phyloP scores from a whole-genome alignment of 306 rosid genomes.

The Cyclanthera cordifolia region DNA sequence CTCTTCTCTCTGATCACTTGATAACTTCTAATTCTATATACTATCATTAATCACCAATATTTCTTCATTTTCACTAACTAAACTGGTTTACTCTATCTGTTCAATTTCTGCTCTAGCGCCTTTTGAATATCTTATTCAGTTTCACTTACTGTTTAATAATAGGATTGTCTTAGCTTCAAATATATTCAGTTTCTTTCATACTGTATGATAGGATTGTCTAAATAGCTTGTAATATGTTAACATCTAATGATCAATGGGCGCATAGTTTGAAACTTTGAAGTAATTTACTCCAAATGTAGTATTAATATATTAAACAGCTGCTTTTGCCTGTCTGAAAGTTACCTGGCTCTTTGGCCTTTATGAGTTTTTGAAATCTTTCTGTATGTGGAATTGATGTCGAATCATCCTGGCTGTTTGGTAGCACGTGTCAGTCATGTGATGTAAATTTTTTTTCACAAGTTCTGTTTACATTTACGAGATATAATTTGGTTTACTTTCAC shows the following conservation, averaged over 20 bases:
- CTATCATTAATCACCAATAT: too few relatives aligned
- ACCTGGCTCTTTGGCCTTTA: neutral
- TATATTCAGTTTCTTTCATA: neutral
- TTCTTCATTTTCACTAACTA: too few relatives aligned
- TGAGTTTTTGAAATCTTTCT: neutral
- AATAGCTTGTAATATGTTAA: too few relatives aligned
- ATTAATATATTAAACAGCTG: neutral
- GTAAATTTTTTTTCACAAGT: neutral
- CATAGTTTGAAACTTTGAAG: too few relatives aligned
- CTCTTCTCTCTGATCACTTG: too few relatives aligned
- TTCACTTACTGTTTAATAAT: neutral
- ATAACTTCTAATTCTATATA: too few relatives aligned
- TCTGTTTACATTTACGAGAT: neutral
- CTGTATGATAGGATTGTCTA: too few relatives aligned
- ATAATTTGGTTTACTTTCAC: too few relatives aligned
- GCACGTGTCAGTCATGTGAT: neutral
- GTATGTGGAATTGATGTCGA: too few relatives aligned
- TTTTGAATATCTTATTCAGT: neutral
- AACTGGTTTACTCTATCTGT: too few relatives aligned
- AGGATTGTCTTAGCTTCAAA: too few relatives aligned
- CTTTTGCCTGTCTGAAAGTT: neutral
- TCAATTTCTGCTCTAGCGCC: neutral
- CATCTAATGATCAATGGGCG: too few relatives aligned
- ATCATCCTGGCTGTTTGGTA: neutral
- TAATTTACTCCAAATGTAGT: neutral